A percentile compares a stretch with the other conserved stretches of the same genome.
phyloP scores from a whole-genome alignment of 352 stramenopile genomes.

The Phytophthora melonis region DNA sequence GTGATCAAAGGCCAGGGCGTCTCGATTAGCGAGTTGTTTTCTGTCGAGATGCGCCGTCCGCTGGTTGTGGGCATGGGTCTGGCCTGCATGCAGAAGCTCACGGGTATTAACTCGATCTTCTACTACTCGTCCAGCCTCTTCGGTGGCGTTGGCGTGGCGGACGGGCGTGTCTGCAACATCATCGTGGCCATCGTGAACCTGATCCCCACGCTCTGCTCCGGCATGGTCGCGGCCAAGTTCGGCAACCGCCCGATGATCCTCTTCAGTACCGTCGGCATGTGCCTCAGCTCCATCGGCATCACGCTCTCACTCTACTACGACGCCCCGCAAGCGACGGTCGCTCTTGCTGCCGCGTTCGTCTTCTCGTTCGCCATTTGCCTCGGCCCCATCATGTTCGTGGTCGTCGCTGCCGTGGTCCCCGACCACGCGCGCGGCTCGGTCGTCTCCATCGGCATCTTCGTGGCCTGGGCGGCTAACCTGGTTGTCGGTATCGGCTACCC shows the following conservation, averaged over 20 bases:
- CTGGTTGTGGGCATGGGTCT: constrained; percentile 44
- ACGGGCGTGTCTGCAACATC: constrained; percentile 44
- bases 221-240: constrained; percentile 38
- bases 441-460: constrained; percentile 37
- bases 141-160: constrained; percentile 33
- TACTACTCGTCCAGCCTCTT: constrained; percentile 64
- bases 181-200: constrained; percentile 52
- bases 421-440: constrained; percentile 45
- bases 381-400: constrained; percentile 45
- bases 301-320: constrained; percentile 39
- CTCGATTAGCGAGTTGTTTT: constrained; percentile 27
- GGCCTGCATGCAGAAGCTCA: constrained; percentile 49
- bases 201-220: constrained; percentile 39
- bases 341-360: constrained; percentile 34
- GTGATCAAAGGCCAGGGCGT: constrained; percentile 29
- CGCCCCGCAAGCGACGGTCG: constrained; percentile 28
- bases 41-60: constrained; percentile 31
- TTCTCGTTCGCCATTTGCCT: constrained; percentile 40
- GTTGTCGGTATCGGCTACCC: constrained; percentile 58
- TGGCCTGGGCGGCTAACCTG: constrained; percentile 49
- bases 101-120: constrained; percentile 62
- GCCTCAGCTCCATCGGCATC: constrained; percentile 41
- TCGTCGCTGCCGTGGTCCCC: constrained; percentile 52
- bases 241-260: constrained; percentile 49
- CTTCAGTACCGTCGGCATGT: constrained; percentile 41